Percentiles rank a stretch among this genome's conserved stretches.
Conservation (phyloP, 116 monocot genomes). For the Iris pallida region DNA sequence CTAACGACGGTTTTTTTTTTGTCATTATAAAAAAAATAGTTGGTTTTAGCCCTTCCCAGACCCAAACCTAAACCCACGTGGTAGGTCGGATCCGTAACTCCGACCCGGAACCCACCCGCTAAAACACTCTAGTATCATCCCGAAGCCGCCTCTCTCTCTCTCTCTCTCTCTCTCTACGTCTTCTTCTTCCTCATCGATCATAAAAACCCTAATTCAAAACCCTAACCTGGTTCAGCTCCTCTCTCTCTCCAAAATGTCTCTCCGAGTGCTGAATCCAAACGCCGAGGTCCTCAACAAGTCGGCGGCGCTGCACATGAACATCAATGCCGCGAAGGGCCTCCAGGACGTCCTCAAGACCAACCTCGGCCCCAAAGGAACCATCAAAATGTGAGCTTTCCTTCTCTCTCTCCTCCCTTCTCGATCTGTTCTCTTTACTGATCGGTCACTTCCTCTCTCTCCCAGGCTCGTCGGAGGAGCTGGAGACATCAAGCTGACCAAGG, state of each 20-base stretch:
- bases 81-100: too few species aligned
- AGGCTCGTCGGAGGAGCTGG: conserved; percentile 97
- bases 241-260: conserved; percentile 50
- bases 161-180: too few species aligned
- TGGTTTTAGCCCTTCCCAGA: too few species aligned
- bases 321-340: conserved; percentile 95
- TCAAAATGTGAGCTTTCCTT: conserved; percentile 60
- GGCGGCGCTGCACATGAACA: conserved; percentile 96
- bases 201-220: not conserved
- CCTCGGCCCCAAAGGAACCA: conserved; percentile 98
- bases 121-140: too few species aligned
- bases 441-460: not conserved
- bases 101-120: too few species aligned
- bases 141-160: too few species aligned
- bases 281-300: conserved; percentile 99
- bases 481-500: conserved; percentile 96
- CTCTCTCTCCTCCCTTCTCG: not conserved
- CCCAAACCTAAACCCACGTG: too few species aligned
- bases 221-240: not conserved
- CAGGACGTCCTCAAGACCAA: conserved; percentile 99
- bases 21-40: too few species aligned
- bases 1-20: too few species aligned
- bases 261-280: conserved; percentile 88
- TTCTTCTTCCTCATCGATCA: too few species aligned
- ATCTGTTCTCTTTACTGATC: not conserved